Evolutionary conservation across 768 basidiomycete species (phyloP).

Genomic region (Amanita fuliginea): DNA sequence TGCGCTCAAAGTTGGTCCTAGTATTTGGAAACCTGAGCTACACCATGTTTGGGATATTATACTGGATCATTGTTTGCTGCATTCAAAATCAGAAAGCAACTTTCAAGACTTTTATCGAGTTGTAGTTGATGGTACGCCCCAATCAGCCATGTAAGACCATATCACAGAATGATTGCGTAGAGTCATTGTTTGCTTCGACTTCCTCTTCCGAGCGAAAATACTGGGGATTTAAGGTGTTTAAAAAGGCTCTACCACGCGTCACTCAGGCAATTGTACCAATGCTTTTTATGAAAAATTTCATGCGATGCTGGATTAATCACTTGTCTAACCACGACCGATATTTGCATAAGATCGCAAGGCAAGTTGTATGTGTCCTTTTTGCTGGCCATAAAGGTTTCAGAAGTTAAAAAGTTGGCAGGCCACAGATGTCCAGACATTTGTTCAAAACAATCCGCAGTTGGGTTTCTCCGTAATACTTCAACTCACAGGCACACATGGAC

Average conservation of each 20-base stretch:
- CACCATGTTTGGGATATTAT: conserved; percentile 90
- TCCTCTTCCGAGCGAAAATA: conserved; percentile 85
- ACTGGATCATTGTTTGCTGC: conserved; percentile 61
- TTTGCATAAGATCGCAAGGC: conserved; percentile 78
- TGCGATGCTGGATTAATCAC: conserved; percentile 96
- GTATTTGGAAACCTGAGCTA: conserved; percentile 79
- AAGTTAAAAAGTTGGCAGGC: conserved; percentile 32
- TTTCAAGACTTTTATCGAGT: conserved; percentile 89
- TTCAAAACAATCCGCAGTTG: conserved; percentile 63
- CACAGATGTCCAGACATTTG: conserved; percentile 61
- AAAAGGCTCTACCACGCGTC: conserved; percentile 63
- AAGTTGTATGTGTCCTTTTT: conserved; percentile 46
- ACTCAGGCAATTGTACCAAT: conserved; percentile 60
- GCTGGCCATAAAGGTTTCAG: background rate
- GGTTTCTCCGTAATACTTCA: conserved; percentile 82
- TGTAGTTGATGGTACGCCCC: conserved; percentile 74
- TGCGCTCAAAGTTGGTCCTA: conserved; percentile 34
- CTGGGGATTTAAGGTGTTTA: conserved; percentile 93
- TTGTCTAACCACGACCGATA: conserved; percentile 81
- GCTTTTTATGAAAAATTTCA: conserved; percentile 90
- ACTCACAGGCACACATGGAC: conserved; percentile 74
- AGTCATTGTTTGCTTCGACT: conserved; percentile 75
- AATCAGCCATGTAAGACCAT: background rate
- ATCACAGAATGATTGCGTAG: conserved; percentile 26
- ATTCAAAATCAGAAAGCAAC: conserved; percentile 34